Percentiles rank a stretch among this genome's conserved stretches.
These are phyloP conservation scores for Dendrothele bispora DNA, from an alignment of 768 basidiomycete genomes.

Conservation along the genomic window DNA sequence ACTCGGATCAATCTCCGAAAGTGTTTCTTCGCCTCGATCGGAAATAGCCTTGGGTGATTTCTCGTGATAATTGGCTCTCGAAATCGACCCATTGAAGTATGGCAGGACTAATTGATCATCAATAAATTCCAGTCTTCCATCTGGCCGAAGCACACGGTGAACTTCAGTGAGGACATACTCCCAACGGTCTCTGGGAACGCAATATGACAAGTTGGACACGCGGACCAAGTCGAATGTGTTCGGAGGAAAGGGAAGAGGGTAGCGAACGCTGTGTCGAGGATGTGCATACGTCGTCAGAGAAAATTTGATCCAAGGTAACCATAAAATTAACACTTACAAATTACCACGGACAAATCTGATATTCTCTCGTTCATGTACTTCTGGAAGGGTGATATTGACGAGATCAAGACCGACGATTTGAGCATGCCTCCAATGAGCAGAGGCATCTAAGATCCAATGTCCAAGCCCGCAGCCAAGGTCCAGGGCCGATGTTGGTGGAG, in stretches of 20 bases:
- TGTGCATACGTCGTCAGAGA: neutral
- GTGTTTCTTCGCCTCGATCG: neutral
- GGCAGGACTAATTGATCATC: conserved; percentile 74
- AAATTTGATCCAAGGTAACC: conserved; percentile 4
- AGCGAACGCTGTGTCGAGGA: conserved; percentile 42
- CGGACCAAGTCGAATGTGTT: conserved; percentile 71
- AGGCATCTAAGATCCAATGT: conserved; percentile 64
- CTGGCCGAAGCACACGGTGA: conserved; percentile 56
- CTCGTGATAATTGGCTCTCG: neutral
- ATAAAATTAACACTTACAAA: conserved; percentile 49
- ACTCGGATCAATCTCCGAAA: neutral
- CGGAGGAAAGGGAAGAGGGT: conserved; percentile 60
- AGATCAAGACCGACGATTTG: conserved; percentile 69
- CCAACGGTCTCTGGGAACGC: conserved; percentile 65
- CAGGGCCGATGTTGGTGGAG: conserved; percentile 55
- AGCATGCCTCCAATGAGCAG: conserved; percentile 58
- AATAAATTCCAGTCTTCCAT: conserved; percentile 71
- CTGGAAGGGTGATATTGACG: conserved; percentile 43
- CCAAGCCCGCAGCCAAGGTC: conserved; percentile 80
- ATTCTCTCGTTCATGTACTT: conserved; percentile 37
- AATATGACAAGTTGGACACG: conserved; percentile 66
- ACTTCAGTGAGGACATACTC: conserved; percentile 57
- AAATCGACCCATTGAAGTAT: conserved; percentile 34
- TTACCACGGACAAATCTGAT: conserved; percentile 60
- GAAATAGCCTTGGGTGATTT: neutral